Evolutionary conservation across 176 grass and related monocot species (phyloP), one percentile per base, ranked within the genome.

Genomic region (Olyra latifolia): DNA sequence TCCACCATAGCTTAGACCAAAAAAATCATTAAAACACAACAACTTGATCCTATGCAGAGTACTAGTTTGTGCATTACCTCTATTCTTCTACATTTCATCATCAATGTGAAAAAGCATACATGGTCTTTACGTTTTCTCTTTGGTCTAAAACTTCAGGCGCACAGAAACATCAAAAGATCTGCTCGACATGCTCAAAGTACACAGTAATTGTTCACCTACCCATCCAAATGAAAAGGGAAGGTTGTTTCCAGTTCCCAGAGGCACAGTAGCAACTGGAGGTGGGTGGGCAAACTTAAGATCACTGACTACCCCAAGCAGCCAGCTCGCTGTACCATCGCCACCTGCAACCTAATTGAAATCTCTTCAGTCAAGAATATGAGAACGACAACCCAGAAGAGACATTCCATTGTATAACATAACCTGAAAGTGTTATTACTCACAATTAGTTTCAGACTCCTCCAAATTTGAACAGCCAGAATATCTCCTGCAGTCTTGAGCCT

Each of bases 171-270:
- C 29, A 77, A 23, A 35, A 44, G 80, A 54, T 0, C n/a, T 75
- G 43, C 77, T 80, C 74, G 43, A 80, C 25, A 29, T 35, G 23
- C 65, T 24, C 38, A 59, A 41, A 46, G 10, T 79, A 20, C 10
- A 54, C 74, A 83, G 47, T 43, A 28, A 62, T 35, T 80, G 63
- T 43, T 7, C 30, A 76, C 70, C 13, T 97, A 97, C 88, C 91
- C 89, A 97, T 88, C 91, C 95, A 85, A 98, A 98, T 70, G 95
- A 93, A 78, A 92, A 94, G 11, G 95, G 95, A 63, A 98, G 90
- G 74, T 98, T 98, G 78, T 98, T 98, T 78, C 95, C 95, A 16
- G 95, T 98, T 83, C 92, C 95, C 20, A 98, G 81, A 91, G 92
- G 95, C 48, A 98, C 90, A 17, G 95, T 98, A 67, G 88, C 95